Percentiles rank a stretch among this genome's conserved stretches.
These are phyloP conservation scores for Candida sanyaensis DNA, from an alignment of 1,139 yeast genomes.

Conservation along the genomic window DNA sequence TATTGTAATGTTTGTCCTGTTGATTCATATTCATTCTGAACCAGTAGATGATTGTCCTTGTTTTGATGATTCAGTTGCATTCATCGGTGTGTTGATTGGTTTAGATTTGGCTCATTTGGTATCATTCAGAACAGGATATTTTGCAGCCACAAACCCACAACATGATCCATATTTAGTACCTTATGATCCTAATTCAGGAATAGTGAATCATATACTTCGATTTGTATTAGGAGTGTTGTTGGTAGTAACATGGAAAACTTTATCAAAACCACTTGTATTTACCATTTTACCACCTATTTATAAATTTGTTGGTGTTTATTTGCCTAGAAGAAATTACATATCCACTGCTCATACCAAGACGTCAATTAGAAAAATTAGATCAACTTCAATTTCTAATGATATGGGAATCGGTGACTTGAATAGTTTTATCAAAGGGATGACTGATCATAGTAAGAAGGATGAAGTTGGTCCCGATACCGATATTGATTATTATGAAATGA, in stretches of 20 bases:
- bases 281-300: constrained; percentile 52
- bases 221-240: constrained; percentile 56
- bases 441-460: constrained; percentile 27
- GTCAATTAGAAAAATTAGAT: constrained; percentile 39
- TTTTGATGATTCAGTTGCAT: constrained; percentile 93
- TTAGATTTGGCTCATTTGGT: constrained; percentile 59
- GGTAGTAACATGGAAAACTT: constrained; percentile 70
- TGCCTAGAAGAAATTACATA: constrained; percentile 42
- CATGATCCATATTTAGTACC: constrained; percentile 41
- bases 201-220: constrained; percentile 42
- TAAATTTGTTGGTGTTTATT: constrained; percentile 39
- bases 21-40: constrained; percentile 72
- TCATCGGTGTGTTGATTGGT: constrained; percentile 86
- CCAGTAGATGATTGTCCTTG: constrained; percentile 97
- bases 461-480: constrained; percentile 42
- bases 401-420: constrained; percentile 40
- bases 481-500: constrained; percentile 45
- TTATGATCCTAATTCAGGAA: constrained; percentile 42
- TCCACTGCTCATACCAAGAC: constrained; percentile 41
- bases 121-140: constrained; percentile 28
- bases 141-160: constrained; percentile 19
- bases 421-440: constrained; percentile 31
- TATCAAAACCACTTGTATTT: constrained; percentile 64
- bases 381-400: constrained; percentile 42
- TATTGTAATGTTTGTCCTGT: constrained; percentile 42